These are phyloP conservation scores for Mesostigma viride DNA, from an alignment of 139 green algal species.

Conservation along the genomic window DNA sequence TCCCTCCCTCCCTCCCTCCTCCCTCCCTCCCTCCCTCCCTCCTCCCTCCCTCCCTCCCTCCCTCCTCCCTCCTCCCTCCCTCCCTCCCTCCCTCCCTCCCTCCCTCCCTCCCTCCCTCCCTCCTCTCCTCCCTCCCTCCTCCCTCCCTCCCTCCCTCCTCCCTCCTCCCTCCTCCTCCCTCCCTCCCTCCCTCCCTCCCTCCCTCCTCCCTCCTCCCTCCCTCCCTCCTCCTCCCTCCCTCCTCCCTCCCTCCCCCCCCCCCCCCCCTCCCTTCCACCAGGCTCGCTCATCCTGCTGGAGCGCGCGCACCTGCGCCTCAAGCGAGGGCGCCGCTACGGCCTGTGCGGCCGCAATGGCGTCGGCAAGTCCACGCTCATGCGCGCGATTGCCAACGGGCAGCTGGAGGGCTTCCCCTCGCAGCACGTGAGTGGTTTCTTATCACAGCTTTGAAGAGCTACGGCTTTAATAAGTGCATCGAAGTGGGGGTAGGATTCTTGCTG, in stretches of 20 bases:
- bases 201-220: constrained; percentile 10
- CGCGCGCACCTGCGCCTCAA: constrained; percentile 17
- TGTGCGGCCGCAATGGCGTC: constrained; percentile 28
- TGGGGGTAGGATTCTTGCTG: too few species aligned
- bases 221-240: constrained; percentile 24
- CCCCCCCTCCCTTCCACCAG: too few species aligned
- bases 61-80: too few species aligned
- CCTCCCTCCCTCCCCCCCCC: constrained; percentile 17
- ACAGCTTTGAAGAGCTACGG: too few species aligned
- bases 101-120: too few species aligned
- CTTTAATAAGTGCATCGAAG: too few species aligned
- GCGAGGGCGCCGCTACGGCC: constrained; percentile 22
- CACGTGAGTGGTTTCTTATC: too few species aligned
- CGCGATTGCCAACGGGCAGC: constrained; percentile 29
- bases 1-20: too few species aligned
- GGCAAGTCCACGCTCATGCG: constrained; percentile 34
- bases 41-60: too few species aligned
- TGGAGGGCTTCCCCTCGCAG: constrained; percentile 33
- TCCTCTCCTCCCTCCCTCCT: too few species aligned
- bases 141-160: neutral
- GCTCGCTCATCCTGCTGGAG: constrained; percentile 24
- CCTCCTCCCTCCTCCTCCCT: neutral
- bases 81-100: too few species aligned
- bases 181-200: neutral
- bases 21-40: too few species aligned